Conservation (phyloP, 73 alveolate genomes). For the Tetrahymena elliotti region DNA sequence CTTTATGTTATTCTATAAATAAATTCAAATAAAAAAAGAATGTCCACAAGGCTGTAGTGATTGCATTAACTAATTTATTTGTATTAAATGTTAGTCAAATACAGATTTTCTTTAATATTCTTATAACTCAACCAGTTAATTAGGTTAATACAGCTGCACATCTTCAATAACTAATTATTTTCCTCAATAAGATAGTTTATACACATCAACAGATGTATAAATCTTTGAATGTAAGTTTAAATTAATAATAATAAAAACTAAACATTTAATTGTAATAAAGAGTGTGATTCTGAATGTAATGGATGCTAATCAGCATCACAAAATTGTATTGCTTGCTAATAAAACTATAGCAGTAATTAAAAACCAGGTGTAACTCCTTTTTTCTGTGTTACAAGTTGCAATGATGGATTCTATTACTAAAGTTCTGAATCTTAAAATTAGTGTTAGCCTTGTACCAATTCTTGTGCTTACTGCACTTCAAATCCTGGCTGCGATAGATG, state of each 20-base stretch:
- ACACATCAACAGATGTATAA: not conserved
- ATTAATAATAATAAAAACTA: no score
- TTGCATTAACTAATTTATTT: not conserved
- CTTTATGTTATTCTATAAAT: no score
- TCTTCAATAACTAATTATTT: not conserved
- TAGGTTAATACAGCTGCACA: not conserved
- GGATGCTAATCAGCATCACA: not conserved
- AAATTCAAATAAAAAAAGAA: not conserved
- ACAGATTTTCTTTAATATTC: not conserved
- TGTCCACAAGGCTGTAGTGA: not conserved
- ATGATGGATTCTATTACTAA: not conserved
- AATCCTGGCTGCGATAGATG: not conserved
- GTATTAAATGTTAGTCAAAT: not conserved
- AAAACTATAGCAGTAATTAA: not conserved
- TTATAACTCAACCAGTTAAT: not conserved
- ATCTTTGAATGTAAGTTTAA: not conserved
- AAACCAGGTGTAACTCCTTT: not conserved
- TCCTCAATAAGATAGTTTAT: not conserved
- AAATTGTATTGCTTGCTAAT: not conserved
- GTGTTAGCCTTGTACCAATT: not conserved
- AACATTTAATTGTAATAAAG: not conserved
- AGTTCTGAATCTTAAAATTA: not conserved
- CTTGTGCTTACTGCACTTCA: not conserved
- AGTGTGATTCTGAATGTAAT: not conserved
- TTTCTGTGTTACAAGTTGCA: not conserved